Conservation (phyloP, 2,329 filamentous ascomycete species). For the Stylonectria norvegica region DNA sequence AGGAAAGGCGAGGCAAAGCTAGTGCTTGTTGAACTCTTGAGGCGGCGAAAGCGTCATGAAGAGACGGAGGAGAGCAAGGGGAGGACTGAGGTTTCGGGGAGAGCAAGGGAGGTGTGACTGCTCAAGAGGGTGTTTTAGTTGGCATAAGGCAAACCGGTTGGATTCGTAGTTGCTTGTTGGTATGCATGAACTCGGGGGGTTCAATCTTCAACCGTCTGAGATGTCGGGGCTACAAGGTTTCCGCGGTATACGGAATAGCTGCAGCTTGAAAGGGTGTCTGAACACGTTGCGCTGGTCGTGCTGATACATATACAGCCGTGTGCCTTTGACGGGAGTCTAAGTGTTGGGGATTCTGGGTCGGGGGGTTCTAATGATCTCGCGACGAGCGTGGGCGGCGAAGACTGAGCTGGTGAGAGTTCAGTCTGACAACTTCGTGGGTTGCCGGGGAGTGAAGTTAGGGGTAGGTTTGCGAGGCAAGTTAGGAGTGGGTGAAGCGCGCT, state of each 20-base stretch:
- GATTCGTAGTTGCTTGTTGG: conserved; percentile 46
- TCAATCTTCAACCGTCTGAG: conserved; percentile 79
- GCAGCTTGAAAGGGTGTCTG: conserved; percentile 95
- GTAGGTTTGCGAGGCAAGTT: conserved; percentile 8
- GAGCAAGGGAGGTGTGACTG: conserved; percentile 50
- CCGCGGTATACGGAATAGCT: conserved; percentile 92
- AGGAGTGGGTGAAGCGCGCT: conserved; percentile 18
- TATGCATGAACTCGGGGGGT: conserved; percentile 53
- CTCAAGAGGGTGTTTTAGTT: conserved; percentile 49
- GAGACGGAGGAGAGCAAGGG: conserved; percentile 30
- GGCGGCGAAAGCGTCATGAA: conserved; percentile 39
- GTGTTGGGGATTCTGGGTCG: conserved; percentile 25
- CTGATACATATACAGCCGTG: conserved; percentile 93
- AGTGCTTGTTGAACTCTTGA: conserved; percentile 14
- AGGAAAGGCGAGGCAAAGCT: conserved; percentile 16
- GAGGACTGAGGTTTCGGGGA: conserved; percentile 34
- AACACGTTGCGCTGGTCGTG: conserved; percentile 85
- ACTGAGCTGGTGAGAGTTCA: conserved; percentile 1
- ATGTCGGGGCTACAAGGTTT: conserved; percentile 89
- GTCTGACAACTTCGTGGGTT: conserved; percentile 4
- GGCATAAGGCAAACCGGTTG: conserved; percentile 54
- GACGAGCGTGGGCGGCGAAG: conserved; percentile 13
- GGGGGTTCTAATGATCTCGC: conserved; percentile 6
- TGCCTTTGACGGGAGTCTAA: conserved; percentile 31
- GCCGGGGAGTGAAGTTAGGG: conserved; percentile 1